These are phyloP conservation scores for Fusarium buxicola DNA, from an alignment of 2,329 filamentous ascomycete species.

Conservation along the genomic window DNA sequence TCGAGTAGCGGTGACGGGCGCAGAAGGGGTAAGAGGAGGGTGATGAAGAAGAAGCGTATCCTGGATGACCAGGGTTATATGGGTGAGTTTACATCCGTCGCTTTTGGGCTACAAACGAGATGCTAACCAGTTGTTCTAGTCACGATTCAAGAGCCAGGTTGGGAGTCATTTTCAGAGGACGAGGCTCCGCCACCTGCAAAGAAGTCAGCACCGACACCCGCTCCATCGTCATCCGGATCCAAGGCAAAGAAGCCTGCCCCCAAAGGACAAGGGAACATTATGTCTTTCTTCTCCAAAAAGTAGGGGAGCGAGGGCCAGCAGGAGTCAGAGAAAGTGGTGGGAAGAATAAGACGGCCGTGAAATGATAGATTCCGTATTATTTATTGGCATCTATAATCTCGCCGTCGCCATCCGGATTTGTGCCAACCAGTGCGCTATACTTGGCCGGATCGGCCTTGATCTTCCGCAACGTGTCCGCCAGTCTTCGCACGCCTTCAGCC, in stretches of 20 bases:
- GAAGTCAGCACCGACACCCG: slow-evolving; percentile 61
- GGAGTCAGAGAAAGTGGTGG: background rate
- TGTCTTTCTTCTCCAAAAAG: slow-evolving; percentile 92
- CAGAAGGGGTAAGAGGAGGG: slow-evolving; percentile 78
- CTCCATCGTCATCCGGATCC: slow-evolving; percentile 58
- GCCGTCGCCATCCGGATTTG: slow-evolving; percentile 23
- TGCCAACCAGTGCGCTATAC: slow-evolving; percentile 38
- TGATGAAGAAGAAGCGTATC: slow-evolving; percentile 88
- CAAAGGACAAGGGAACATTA: slow-evolving; percentile 84
- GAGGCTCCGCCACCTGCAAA: slow-evolving; percentile 69
- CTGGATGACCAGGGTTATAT: slow-evolving; percentile 93
- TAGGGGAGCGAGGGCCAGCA: slow-evolving; percentile 45
- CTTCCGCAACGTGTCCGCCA: slow-evolving; percentile 61
- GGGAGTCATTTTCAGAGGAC: slow-evolving; percentile 96
- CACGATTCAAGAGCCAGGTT: slow-evolving; percentile 83
- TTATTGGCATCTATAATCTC: slow-evolving; percentile 43
- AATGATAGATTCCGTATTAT: slow-evolving; percentile 28
- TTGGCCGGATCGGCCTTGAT: slow-evolving; percentile 47
- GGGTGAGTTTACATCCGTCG: slow-evolving; percentile 63
- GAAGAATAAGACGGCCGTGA: background rate
- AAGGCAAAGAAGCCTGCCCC: slow-evolving; percentile 67
- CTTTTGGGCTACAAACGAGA: background rate
- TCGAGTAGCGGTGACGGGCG: slow-evolving; percentile 69
- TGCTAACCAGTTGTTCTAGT: slow-evolving; percentile 63
- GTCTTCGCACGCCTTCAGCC: slow-evolving; percentile 73